Base-by-base conservation (phyloP, 1,284 basidiomycete species). In the Malassezia nana region DNA sequence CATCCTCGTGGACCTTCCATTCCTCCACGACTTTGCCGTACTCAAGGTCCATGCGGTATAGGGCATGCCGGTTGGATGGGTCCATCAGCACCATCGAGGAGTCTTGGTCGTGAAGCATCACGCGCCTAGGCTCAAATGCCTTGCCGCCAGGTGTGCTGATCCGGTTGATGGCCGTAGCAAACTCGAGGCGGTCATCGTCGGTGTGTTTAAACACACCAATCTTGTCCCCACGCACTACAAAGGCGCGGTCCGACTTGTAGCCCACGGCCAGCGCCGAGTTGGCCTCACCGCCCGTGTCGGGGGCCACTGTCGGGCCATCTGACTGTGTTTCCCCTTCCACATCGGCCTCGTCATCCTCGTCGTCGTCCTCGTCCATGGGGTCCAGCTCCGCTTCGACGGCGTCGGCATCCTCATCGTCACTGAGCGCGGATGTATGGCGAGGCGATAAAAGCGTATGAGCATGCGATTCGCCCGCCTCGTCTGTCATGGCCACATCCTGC, bases 91-190 rank as follows among this genome's bases (percentile, higher is more conserved):
- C 79, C 89, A 99, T 91, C 76, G 89, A 88, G 31, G 83, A 81
- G 75, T 98, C 94, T 81, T 94, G 89, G 67, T 96, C 87, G 75
- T 98, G 92, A 30, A 96, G 78, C 92, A 98, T 96, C 72, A 92
- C 57, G 78, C 94, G 85, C 66, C 82, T 81, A 0, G 94, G 94
- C 46, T 81, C 83, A 75, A 99, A 94, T 24, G 78, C 78, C 70
- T 86, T 87, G 60, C 89, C 89, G 63, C 87, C 84, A 24, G 84
- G 80, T 26, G 86, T 88, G 13, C 83, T 78, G 46, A 98, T 78
- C 55, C 87, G 85, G 75, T 84, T 84, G 71, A 96, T 94, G 12
- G 87, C 87, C 1, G 86, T 89, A 57, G 84, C 81, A 75, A 90
- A 94, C 73, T 87, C 86, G 72, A 95, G 82, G 64, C 83, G 79